These are phyloP conservation scores for Cordyceps cicadae DNA, from an alignment of 2,329 filamentous ascomycete genomes.

Conservation along the genomic window DNA sequence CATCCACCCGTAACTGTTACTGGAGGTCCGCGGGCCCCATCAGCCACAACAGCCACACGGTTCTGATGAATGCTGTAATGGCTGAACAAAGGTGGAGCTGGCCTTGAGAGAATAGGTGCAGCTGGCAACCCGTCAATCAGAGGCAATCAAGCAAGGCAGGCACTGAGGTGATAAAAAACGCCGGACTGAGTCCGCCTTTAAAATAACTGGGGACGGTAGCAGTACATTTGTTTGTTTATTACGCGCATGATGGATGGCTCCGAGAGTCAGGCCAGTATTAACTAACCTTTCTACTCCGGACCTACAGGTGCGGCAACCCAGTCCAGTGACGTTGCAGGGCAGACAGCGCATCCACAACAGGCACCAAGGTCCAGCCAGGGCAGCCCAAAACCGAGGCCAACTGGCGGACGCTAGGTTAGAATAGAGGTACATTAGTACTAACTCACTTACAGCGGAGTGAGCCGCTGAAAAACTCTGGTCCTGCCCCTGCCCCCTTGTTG, in stretches of 20 bases:
- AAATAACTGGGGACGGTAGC: not conserved
- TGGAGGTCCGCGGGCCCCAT: not conserved
- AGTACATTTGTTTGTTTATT: not conserved
- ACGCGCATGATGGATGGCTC: not conserved
- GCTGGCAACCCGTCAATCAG: too few relatives aligned
- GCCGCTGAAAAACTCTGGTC: conserved; percentile 7
- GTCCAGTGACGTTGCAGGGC: not conserved
- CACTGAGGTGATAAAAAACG: not conserved
- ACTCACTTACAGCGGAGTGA: not conserved
- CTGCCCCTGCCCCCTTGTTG: not conserved
- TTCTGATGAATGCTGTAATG: too few relatives aligned
- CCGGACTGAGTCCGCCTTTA: not conserved
- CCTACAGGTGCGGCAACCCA: too few relatives aligned
- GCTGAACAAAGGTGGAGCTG: too few relatives aligned
- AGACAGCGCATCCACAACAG: not conserved
- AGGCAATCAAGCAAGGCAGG: too few relatives aligned
- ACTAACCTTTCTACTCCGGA: too few relatives aligned
- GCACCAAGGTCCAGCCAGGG: not conserved
- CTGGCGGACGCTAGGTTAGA: not conserved
- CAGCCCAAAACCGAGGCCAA: not conserved
- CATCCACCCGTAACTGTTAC: not conserved
- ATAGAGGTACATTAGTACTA: too few relatives aligned
- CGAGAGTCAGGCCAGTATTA: not conserved
- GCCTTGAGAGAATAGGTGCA: too few relatives aligned
- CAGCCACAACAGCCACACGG: not conserved